phyloP scores from a whole-genome alignment of 441 rosid genomes.

The Populus tomentosa region DNA sequence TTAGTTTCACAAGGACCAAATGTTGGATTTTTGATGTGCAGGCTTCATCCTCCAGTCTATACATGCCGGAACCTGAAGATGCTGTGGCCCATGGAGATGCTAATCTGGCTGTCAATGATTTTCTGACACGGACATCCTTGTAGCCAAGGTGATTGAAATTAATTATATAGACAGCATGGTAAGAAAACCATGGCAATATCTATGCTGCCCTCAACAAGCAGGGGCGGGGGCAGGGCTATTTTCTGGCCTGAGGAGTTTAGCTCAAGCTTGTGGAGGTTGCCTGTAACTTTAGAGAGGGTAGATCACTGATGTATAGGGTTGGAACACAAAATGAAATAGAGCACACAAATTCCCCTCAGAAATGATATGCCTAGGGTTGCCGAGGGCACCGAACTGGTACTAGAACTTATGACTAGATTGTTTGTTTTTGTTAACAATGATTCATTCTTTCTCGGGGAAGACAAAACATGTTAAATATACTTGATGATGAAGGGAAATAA shows the following conservation, averaged over 20 bases:
- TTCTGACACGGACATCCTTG: slow-evolving; percentile 55
- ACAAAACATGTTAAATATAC: slow-evolving; percentile 4
- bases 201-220: slow-evolving; percentile 2
- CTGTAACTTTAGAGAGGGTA: slow-evolving; percentile 24
- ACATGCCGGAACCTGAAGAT: slow-evolving; percentile 94
- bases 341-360: slow-evolving; percentile 5
- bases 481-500: slow-evolving; percentile 16
- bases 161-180: slow-evolving; percentile 7
- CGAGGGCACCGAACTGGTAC: slow-evolving; percentile 12
- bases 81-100: slow-evolving; percentile 95
- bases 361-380: slow-evolving; percentile 8
- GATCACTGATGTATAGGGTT: slow-evolving; percentile 19
- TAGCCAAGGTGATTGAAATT: slow-evolving; percentile 21
- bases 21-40: slow-evolving; percentile 30
- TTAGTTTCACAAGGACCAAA: not conserved
- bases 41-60: slow-evolving; percentile 77
- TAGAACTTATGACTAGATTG: slow-evolving; percentile 5
- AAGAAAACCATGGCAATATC: slow-evolving; percentile 1
- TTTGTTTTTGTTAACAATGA: slow-evolving; percentile 13
- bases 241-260: not conserved
- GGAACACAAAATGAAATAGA: slow-evolving; percentile 10
- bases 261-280: not conserved
- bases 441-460: slow-evolving; percentile 25
- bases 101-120: slow-evolving; percentile 86
- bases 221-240: not conserved